These are phyloP conservation scores for Beta corolliflora DNA, from an alignment of 179 eudicot species.

Conservation along the genomic window DNA sequence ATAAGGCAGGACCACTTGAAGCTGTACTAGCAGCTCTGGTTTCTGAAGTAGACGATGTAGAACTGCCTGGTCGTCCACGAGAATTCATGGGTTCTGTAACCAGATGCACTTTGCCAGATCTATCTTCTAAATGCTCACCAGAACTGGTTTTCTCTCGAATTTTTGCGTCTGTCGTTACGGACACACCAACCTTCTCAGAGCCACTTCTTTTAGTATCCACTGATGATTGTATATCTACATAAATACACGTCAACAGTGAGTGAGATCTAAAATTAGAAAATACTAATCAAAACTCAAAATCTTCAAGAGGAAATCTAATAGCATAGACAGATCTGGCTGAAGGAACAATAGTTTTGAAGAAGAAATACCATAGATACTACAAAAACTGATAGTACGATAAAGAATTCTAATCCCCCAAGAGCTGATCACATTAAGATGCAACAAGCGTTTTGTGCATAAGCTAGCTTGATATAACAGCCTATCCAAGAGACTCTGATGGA, in stretches of 20 bases:
- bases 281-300: neutral
- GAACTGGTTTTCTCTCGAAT: slow-evolving; percentile 43
- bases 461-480: neutral
- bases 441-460: neutral
- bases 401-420: neutral
- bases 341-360: neutral
- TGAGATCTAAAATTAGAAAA: neutral
- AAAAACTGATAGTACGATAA: neutral
- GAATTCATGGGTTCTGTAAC: slow-evolving; percentile 39
- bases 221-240: slow-evolving; percentile 51
- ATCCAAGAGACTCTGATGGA: neutral
- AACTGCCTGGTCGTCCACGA: slow-evolving; percentile 56
- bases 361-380: neutral
- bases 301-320: neutral
- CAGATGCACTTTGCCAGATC: slow-evolving; percentile 42
- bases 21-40: slow-evolving; percentile 56
- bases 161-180: slow-evolving; percentile 47
- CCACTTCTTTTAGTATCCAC: slow-evolving; percentile 42
- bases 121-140: slow-evolving; percentile 47
- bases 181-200: slow-evolving; percentile 42
- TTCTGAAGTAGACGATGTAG: slow-evolving; percentile 67
- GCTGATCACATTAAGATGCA: neutral
- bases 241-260: slow-evolving; percentile 12
- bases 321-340: slow-evolving; percentile 4
- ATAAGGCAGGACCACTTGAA: slow-evolving; percentile 54